These are phyloP conservation scores for Polymyxa betae DNA, from an alignment of 208 protist genomes.

Conservation along the genomic window DNA sequence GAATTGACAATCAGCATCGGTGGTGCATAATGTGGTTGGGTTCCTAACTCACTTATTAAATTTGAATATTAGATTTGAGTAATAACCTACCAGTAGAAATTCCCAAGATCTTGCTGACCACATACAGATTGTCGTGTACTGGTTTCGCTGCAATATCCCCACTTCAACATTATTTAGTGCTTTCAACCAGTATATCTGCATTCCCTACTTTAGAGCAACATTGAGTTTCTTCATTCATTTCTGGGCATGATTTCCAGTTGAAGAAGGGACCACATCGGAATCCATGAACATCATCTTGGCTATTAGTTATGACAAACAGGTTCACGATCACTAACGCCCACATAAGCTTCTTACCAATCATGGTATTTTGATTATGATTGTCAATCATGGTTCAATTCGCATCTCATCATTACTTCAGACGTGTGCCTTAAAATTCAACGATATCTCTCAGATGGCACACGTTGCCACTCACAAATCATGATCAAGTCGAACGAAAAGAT, in stretches of 20 bases:
- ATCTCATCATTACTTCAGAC: no score
- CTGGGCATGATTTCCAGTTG: not conserved
- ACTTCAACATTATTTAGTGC: no score
- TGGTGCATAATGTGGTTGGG: not conserved
- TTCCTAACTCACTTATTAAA: no score
- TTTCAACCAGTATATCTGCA: no score
- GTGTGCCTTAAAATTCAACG: no score
- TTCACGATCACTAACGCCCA: not conserved
- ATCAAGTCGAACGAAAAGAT: no score
- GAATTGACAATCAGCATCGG: not conserved
- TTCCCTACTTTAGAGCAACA: not conserved
- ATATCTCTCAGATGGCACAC: no score
- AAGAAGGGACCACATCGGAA: not conserved
- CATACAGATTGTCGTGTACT: not conserved
- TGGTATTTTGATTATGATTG: no score
- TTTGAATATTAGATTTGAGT: no score
- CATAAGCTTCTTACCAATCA: no score
- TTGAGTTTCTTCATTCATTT: not conserved
- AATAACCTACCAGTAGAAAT: not conserved
- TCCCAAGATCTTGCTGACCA: not conserved
- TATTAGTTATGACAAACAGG: not conserved
- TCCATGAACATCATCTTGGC: not conserved
- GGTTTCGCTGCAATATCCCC: not conserved
- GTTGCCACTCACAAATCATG: no score
- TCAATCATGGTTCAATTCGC: no score